phyloP scores from a whole-genome alignment of 257 asterid genomes.

The Primulina huaijiensis region DNA sequence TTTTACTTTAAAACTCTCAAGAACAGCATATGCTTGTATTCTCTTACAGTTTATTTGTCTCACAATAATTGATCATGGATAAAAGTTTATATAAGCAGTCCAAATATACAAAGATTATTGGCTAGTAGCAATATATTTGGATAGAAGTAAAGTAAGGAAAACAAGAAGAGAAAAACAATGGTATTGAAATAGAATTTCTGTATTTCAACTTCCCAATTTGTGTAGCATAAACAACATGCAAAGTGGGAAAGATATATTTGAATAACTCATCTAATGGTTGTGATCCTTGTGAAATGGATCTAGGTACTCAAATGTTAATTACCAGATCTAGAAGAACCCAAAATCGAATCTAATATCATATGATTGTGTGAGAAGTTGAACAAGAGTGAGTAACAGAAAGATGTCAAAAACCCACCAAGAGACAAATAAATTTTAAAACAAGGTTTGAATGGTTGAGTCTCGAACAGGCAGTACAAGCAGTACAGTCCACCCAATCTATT shows the following conservation, averaged over 20 bases:
- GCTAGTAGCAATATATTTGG: slow-evolving; percentile 2
- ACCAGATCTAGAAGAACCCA: slow-evolving; percentile 20
- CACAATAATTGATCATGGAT: no score
- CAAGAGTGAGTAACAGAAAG: slow-evolving; percentile 3
- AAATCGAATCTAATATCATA: background rate
- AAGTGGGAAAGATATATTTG: background rate
- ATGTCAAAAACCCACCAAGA: slow-evolving; percentile 41
- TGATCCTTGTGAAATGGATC: background rate
- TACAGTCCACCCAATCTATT: slow-evolving; percentile 75
- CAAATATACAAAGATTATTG: background rate
- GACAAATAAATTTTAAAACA: slow-evolving; percentile 72
- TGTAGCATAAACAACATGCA: slow-evolving; percentile 4
- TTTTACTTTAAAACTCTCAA: no score
- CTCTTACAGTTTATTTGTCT: no score
- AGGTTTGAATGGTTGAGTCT: slow-evolving; percentile 82
- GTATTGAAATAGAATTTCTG: background rate
- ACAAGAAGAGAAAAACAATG: background rate
- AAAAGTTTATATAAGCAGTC: no score
- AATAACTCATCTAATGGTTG: background rate
- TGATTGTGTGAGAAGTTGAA: background rate
- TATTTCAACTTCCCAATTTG: slow-evolving; percentile 5
- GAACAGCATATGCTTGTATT: no score
- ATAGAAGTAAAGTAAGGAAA: background rate
- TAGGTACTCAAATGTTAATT: background rate
- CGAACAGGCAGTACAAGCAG: slow-evolving; percentile 70